A percentile compares a stretch with the other conserved stretches of the same genome.
Evolutionary conservation across 768 basidiomycete species (phyloP).

Genomic region (Boletus reticulatus): DNA sequence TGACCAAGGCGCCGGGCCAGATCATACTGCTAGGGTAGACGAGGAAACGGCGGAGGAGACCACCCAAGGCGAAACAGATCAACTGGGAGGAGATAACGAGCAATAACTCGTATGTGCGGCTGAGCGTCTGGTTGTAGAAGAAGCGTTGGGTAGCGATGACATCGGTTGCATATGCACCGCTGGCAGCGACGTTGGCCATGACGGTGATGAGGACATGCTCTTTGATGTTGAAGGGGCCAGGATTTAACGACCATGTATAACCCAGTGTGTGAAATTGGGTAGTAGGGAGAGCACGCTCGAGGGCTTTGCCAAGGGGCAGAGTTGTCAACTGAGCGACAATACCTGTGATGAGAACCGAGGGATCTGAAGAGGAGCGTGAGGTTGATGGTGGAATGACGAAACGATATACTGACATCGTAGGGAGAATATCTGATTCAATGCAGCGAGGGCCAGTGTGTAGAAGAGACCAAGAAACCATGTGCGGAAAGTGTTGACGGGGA

Average conservation of each 20-base stretch:
- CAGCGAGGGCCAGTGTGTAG: constrained; percentile 54
- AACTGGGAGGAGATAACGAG: constrained; percentile 62
- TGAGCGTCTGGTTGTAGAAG: constrained; percentile 60
- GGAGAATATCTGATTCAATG: constrained; percentile 61
- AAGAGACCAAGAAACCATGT: constrained; percentile 76
- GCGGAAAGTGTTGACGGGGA: constrained; percentile 81
- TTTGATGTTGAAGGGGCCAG: constrained; percentile 88
- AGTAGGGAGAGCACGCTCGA: constrained; percentile 65
- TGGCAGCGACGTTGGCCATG: constrained; percentile 69
- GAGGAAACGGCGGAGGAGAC: constrained; percentile 74
- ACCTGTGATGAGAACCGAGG: constrained; percentile 61
- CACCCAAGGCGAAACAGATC: constrained; percentile 70
- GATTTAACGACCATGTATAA: constrained; percentile 71
- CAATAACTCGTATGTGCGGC: constrained; percentile 59
- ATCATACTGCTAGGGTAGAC: constrained; percentile 88
- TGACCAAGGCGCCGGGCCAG: constrained; percentile 87
- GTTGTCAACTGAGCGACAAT: constrained; percentile 73
- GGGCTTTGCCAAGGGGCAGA: constrained; percentile 68
- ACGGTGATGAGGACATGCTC: constrained; percentile 84
- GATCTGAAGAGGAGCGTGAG: constrained; percentile 43
- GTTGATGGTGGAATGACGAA: not conserved
- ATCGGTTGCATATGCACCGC: constrained; percentile 71
- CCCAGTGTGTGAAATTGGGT: constrained; percentile 67
- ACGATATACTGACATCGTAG: constrained; percentile 53
- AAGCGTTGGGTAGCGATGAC: constrained; percentile 62